A percentile compares a stretch with the other conserved stretches of the same genome.
Evolutionary conservation across 2,329 filamentous ascomycete species (phyloP).

Genomic region (Cephalotrichum gorgonifer): DNA sequence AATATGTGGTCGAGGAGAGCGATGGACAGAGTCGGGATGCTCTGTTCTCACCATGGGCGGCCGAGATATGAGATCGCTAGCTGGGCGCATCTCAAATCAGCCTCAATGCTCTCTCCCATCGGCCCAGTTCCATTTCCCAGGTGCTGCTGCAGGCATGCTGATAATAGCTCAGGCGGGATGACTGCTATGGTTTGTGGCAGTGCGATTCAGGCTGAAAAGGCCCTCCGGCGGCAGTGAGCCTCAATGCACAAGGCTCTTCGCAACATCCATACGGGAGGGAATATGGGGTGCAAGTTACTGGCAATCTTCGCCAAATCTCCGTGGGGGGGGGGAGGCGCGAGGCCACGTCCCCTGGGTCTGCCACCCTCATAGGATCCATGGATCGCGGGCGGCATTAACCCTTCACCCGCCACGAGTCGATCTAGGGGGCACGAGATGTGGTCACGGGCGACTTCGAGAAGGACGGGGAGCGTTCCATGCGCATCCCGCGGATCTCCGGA

Average conservation of each 20-base stretch:
- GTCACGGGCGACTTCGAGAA: no score
- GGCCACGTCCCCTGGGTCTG: no score
- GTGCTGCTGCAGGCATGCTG: not conserved
- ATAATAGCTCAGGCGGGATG: not conserved
- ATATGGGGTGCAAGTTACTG: no score
- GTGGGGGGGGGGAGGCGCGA: not conserved
- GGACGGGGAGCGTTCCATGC: no score
- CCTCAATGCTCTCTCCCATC: not conserved
- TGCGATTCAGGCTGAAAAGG: not conserved
- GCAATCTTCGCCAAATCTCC: not conserved
- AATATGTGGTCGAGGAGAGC: not conserved
- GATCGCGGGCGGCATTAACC: no score
- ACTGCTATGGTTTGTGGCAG: not conserved
- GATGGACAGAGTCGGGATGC: not conserved
- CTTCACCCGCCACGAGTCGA: no score
- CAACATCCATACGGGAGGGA: not conserved
- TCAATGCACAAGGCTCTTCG: not conserved
- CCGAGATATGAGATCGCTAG: not conserved
- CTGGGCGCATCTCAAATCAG: constrained; percentile 3
- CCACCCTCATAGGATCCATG: not conserved
- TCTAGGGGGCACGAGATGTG: no score
- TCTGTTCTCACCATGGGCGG: not conserved
- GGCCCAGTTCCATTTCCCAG: not conserved
- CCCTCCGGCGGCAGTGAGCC: not conserved
- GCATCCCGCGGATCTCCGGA: no score